Conservation (phyloP, 768 basidiomycete species). For the Leucocoprinus sp. region DNA sequence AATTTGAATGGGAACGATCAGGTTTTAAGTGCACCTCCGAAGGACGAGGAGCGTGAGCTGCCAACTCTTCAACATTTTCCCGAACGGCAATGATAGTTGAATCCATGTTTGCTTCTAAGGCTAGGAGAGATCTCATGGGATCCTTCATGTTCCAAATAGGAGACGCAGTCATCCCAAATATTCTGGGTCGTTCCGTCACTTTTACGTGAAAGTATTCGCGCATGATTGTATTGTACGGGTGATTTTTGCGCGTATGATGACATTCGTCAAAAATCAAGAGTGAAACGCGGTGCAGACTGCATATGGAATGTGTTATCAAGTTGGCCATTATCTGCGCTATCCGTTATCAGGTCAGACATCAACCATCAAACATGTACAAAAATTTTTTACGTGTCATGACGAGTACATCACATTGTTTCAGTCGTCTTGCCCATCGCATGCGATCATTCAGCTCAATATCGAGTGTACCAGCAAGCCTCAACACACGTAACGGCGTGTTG, state of each 20-base stretch:
- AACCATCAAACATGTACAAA: neutral
- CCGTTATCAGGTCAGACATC: neutral
- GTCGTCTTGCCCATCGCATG: conserved; percentile 52
- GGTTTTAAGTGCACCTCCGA: conserved; percentile 41
- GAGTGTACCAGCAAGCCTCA: conserved; percentile 61
- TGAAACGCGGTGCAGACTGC: conserved; percentile 60
- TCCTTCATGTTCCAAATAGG: conserved; percentile 79
- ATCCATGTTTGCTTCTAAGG: conserved; percentile 64
- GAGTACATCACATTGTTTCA: conserved; percentile 61
- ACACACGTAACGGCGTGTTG: conserved; percentile 59
- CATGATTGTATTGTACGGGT: conserved; percentile 76
- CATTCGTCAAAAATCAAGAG: conserved; percentile 79
- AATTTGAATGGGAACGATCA: no score
- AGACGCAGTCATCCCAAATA: conserved; percentile 93
- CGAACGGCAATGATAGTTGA: conserved; percentile 70
- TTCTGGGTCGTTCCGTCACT: conserved; percentile 49
- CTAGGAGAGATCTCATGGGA: conserved; percentile 50
- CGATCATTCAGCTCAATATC: conserved; percentile 68
- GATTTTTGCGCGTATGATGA: conserved; percentile 69
- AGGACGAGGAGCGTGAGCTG: conserved; percentile 53
- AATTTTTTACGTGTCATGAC: conserved; percentile 69
- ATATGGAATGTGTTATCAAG: conserved; percentile 72
- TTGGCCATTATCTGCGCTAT: conserved; percentile 80
- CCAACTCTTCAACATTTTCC: conserved; percentile 59
- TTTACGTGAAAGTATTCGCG: conserved; percentile 50